Percentiles rank a stretch among this genome's conserved stretches.
Conservation (phyloP, 345 rosid genomes). For the Populus pruinosa region DNA sequence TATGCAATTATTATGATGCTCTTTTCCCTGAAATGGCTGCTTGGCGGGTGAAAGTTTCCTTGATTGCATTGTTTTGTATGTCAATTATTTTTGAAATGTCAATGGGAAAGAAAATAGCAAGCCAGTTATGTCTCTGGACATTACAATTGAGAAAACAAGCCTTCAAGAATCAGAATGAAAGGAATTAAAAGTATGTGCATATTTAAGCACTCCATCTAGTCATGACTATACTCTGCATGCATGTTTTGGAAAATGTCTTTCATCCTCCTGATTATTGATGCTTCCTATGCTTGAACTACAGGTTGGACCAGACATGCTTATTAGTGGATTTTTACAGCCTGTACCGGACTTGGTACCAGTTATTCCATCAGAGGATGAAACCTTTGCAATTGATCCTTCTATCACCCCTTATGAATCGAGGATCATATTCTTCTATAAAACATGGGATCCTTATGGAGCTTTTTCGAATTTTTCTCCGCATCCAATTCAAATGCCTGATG, state of each 20-base stretch:
- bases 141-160: not conserved
- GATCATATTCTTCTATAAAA: conserved; percentile 81
- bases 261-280: conserved; percentile 1
- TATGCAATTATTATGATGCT: not conserved
- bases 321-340: conserved; percentile 90
- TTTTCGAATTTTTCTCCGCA: conserved; percentile 92
- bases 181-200: not conserved
- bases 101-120: too few species aligned
- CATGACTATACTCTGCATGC: too few species aligned
- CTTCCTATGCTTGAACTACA: conserved; percentile 29
- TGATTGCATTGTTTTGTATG: not conserved
- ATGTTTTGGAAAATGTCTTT: not conserved
- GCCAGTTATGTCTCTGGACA: not conserved
- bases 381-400: conserved; percentile 79
- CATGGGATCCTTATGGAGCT: conserved; percentile 95
- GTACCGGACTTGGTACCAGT: conserved; percentile 76
- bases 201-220: not conserved
- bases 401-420: conserved; percentile 64
- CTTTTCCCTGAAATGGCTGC: not conserved
- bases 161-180: not conserved
- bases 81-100: not conserved
- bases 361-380: conserved; percentile 76
- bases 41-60: not conserved
- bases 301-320: conserved; percentile 95
- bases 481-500: conserved; percentile 66